Evolutionary conservation across 2,329 filamentous ascomycete species (phyloP), one percentile per base, ranked within the genome.

Genomic region (Aspergillus fumigatus): DNA sequence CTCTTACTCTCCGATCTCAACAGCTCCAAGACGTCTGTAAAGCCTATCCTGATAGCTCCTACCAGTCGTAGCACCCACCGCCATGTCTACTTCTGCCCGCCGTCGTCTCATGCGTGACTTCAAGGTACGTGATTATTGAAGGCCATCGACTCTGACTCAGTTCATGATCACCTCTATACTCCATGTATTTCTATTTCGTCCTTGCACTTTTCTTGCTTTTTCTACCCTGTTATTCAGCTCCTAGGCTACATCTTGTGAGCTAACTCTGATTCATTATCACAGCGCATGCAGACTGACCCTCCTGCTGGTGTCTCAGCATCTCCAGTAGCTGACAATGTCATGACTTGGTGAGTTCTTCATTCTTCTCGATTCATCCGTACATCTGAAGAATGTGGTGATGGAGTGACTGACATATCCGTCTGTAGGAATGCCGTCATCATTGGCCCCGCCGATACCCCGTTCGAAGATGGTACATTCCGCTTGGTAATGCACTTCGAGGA

Each of bases 401-500:
- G 51, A 60, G 68, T 78, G 41, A 78, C 60, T 55, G 50, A 47
- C 10, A 19, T 32, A 41, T 53, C 56, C 43, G 3, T 47, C 43
- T 17, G 6, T 66, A 97, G 93, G 93, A 99, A 99, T 73, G 93
- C 93, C 54, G 93, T 97, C 61, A 99, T 99, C 61, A 97, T 99
- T 67, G 93, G 93, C 9, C 93, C 93, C 41, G 91, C 91, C 58
- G 94, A 99, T 70, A 99, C 94, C 1, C 93, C 94, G 1, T 99
- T 97, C 70, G 94, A 99, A 77, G 94, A 99, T 75, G 94, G 94
- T 61, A 99, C 94, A 23, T 99, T 99, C 75, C 84, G 93, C 64
- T 87, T 99, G 10, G 92, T 97, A 52, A 97, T 99, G 93, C 92
- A 97, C 72, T 99, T 99, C 67, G 94, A 97, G 73, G 94, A 99